Conservation (phyloP, 305 asterid genomes). For the Coffea humblotiana region DNA sequence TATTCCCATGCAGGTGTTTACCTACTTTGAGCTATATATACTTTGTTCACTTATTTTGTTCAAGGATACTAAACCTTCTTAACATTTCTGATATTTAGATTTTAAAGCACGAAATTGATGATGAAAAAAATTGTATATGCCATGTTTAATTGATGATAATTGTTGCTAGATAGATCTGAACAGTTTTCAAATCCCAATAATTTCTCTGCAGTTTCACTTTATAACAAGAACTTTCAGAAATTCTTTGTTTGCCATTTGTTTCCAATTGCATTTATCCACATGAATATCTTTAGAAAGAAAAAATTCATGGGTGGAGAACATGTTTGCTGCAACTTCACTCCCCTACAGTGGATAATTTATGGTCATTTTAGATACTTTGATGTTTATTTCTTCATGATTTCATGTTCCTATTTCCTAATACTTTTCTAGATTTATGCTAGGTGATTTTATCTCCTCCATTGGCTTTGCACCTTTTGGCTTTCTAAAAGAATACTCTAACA, state of each 20-base stretch:
- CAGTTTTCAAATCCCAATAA: neutral
- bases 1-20: slow-evolving; percentile 87
- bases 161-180: neutral
- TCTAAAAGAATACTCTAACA: neutral
- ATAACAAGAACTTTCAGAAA: neutral
- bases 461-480: neutral
- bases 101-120: neutral
- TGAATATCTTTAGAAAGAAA: too few species aligned
- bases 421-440: neutral
- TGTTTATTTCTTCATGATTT: neutral
- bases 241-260: neutral
- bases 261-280: neutral
- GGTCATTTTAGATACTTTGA: neutral
- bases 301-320: neutral
- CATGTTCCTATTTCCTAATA: neutral
- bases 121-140: neutral
- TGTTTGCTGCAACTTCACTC: neutral
- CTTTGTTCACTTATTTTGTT: neutral
- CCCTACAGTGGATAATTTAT: neutral
- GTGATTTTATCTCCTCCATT: neutral
- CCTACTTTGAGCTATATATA: slow-evolving; percentile 15
- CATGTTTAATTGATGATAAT: neutral
- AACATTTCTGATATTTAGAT: neutral
- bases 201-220: neutral
- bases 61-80: neutral